Conservation (phyloP, 768 basidiomycete genomes). For the Scleroderma bovista region DNA sequence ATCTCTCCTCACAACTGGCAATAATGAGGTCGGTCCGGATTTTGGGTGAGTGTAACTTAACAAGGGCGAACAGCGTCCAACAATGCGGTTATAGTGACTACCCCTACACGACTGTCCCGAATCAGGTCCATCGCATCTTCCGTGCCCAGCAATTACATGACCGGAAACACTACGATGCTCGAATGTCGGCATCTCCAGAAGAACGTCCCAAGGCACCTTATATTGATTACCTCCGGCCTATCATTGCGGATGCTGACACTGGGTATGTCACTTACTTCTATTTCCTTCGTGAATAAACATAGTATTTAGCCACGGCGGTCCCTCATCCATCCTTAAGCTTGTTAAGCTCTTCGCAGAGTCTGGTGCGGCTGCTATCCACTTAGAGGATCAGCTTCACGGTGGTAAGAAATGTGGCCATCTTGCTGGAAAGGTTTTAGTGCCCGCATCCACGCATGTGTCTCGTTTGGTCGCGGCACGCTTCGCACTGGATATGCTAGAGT, state of each 20-base stretch:
- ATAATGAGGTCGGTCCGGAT: slow-evolving; percentile 91
- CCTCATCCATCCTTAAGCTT: slow-evolving; percentile 93
- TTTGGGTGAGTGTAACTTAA: slow-evolving; percentile 49
- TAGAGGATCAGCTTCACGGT: slow-evolving; percentile 93
- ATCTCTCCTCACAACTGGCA: slow-evolving; percentile 81
- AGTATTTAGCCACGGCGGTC: slow-evolving; percentile 73
- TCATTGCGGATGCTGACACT: slow-evolving; percentile 93
- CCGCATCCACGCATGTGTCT: slow-evolving; percentile 80
- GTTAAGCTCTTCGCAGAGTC: slow-evolving; percentile 94
- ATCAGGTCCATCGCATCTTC: slow-evolving; percentile 89
- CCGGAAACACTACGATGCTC: slow-evolving; percentile 88
- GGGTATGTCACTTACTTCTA: slow-evolving; percentile 48
- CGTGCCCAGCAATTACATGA: slow-evolving; percentile 92
- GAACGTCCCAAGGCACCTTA: slow-evolving; percentile 67
- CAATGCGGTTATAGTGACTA: slow-evolving; percentile 58
- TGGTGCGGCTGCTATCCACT: slow-evolving; percentile 84
- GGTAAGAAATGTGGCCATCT: slow-evolving; percentile 95
- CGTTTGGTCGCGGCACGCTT: slow-evolving; percentile 83
- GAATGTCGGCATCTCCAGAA: slow-evolving; percentile 58
- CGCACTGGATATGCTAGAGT: slow-evolving; percentile 86
- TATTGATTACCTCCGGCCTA: slow-evolving; percentile 85
- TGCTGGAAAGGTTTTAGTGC: slow-evolving; percentile 90
- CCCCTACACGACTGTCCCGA: slow-evolving; percentile 94
- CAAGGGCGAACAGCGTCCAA: slow-evolving; percentile 1
- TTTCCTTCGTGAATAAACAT: neutral